A percentile compares a stretch with the other conserved stretches of the same genome.
These are phyloP conservation scores for Cyclospora cayetanensis DNA, from an alignment of 169 alveolate genomes.

Conservation along the genomic window DNA sequence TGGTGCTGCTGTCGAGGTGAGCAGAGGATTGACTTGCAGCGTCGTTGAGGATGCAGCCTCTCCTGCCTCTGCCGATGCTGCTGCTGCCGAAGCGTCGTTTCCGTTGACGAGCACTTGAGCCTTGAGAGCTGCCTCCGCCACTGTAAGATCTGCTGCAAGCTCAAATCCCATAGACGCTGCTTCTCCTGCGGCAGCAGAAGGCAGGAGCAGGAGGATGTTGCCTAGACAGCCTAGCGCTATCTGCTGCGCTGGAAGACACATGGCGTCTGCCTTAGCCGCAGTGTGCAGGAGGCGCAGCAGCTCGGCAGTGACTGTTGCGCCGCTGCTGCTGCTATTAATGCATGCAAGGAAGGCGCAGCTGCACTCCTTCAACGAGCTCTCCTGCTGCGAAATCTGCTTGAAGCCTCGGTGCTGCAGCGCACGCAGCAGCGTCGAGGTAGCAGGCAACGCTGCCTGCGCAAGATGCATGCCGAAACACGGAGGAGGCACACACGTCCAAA, in stretches of 20 bases:
- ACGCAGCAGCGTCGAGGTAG: constrained; percentile 8
- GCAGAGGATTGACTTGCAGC: constrained; percentile 30
- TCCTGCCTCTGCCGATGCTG: constrained; percentile 33
- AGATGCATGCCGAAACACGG: constrained; percentile 17
- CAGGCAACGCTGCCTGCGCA: constrained; percentile 9
- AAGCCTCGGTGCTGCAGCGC: constrained; percentile 5
- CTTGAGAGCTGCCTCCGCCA: constrained; percentile 16
- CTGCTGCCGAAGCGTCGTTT: constrained; percentile 1
- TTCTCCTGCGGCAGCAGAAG: constrained; percentile 50
- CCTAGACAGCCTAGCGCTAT: constrained; percentile 11
- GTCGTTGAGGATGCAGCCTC: neutral
- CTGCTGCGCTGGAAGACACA: constrained; percentile 5
- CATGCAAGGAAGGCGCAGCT: neutral
- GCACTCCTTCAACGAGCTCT: neutral
- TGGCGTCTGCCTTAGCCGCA: neutral
- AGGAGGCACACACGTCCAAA: neutral
- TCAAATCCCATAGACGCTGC: neutral
- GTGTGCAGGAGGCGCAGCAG: constrained; percentile 24
- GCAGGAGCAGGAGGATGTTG: neutral
- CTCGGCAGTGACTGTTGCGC: constrained; percentile 11
- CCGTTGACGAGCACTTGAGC: neutral
- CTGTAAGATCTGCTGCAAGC: constrained; percentile 15
- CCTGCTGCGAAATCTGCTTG: neutral
- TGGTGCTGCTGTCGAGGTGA: constrained; percentile 25
- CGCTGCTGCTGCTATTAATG: constrained; percentile 38